phyloP scores from a whole-genome alignment of 345 rosid genomes.

The Cardamine occulta region DNA sequence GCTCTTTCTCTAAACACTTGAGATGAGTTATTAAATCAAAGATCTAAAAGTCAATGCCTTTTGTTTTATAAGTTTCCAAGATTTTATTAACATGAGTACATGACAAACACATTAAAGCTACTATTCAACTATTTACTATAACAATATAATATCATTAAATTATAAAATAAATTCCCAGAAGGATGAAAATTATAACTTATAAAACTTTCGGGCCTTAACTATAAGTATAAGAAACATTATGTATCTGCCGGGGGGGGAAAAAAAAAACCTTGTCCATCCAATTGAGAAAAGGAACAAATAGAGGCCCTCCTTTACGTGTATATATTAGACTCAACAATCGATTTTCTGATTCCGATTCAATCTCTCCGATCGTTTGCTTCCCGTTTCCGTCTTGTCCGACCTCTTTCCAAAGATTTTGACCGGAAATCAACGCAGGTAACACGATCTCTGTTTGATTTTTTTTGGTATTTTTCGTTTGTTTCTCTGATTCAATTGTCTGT shows the following conservation, averaged over 20 bases:
- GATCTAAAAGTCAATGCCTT: not conserved
- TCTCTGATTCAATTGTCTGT: not conserved
- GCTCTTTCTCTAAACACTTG: not conserved
- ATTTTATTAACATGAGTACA: not conserved
- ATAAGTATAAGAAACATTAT: not conserved
- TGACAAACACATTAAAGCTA: not conserved
- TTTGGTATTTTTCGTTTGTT: not conserved
- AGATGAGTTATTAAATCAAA: not conserved
- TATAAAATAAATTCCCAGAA: no score
- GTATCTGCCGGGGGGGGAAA: not conserved
- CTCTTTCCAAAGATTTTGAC: slow-evolving; percentile 12
- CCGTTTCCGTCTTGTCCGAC: slow-evolving; percentile 5
- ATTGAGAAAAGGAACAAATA: slow-evolving; percentile 4
- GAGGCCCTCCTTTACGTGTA: not conserved
- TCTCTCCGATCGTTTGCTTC: not conserved
- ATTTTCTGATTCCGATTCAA: slow-evolving; percentile 23
- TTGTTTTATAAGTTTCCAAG: not conserved
- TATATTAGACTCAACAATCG: not conserved
- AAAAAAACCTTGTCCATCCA: no score
- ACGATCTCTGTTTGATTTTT: not conserved
- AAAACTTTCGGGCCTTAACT: not conserved
- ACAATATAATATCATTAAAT: not conserved
- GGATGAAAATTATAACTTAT: not conserved
- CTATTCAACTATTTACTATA: not conserved
- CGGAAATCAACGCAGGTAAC: slow-evolving; percentile 24